Evolutionary conservation across 1,284 basidiomycete genomes (phyloP), one percentile per base, ranked within the genome.

Genomic region (Sporisorium graminicola): DNA sequence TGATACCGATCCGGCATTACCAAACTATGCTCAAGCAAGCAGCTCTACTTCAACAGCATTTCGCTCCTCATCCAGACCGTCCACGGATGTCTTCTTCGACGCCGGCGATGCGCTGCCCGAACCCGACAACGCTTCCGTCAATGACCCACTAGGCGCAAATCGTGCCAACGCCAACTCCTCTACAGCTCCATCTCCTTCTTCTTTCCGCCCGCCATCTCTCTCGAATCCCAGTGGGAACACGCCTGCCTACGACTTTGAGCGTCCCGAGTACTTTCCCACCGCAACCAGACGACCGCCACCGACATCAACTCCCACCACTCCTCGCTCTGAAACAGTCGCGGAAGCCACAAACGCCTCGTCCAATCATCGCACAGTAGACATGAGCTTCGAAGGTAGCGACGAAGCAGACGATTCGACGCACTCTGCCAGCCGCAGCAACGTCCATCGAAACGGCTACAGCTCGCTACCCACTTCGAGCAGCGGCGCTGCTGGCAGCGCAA

Each of bases 51-150:
- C 55, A 40, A 18, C 37, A 40, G 37, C 66, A 37, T 14, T 26
- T 27, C 33, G 33, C 20, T 27, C 46, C 10, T 24, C 37, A 40
- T 40, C 65, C 4, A 43, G 51, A 40, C 43, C 49, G 18, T 61
- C 63, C 35, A 58, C 50, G 18, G 69, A 83, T 51, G 69, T 83
- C 61, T 82, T 79, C 33, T 83, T 83, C 27, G 81, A 83, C 35
- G 81, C 80, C 16, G 78, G 77, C 13, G 81, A 83, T 53, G 77
- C 74, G 7, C 37, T 82, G 20, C 70, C 66, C 0, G 52, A 64
- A 27, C 65, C 64, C 0, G 58, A 68, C 26, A 37, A 40, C 33
- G 59, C 58, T 14, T 35, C 70, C 1, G 46, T 44, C 51, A 52
- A 24, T 16, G 70, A 81, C 24, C 80, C 80, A 1, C 57, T 81